These are phyloP conservation scores for Leccinum uliginosum DNA, from an alignment of 768 basidiomycete genomes.

Conservation along the genomic window DNA sequence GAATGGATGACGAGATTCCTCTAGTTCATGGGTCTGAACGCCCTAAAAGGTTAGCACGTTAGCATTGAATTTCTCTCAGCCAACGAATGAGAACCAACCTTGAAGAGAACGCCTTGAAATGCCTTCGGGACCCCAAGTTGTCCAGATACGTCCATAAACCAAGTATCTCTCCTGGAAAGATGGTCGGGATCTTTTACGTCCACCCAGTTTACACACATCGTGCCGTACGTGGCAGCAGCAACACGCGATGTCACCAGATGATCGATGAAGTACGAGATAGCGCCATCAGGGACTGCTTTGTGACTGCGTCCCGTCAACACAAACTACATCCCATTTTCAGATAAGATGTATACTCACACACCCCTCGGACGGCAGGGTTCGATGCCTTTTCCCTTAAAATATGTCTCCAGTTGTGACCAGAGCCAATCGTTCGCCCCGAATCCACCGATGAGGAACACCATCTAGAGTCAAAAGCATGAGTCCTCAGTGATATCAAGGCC, in stretches of 20 bases:
- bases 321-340: neutral
- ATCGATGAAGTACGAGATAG: constrained; percentile 36
- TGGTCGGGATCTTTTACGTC: constrained; percentile 8
- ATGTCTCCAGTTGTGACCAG: constrained; percentile 37
- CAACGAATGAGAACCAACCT: neutral
- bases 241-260: constrained; percentile 42
- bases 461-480: neutral
- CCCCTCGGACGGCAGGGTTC: constrained; percentile 44
- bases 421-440: constrained; percentile 45
- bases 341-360: constrained; percentile 36
- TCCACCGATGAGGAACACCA: constrained; percentile 45
- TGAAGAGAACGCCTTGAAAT: constrained; percentile 7
- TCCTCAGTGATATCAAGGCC: neutral
- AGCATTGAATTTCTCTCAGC: neutral
- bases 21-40: constrained; percentile 3
- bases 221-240: constrained; percentile 47
- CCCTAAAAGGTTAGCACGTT: constrained; percentile 1
- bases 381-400: constrained; percentile 33
- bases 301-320: constrained; percentile 6
- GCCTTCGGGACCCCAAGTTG: neutral
- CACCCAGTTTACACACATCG: constrained; percentile 35
- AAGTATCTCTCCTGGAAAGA: constrained; percentile 3
- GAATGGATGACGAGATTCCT: constrained; percentile 16
- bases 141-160: constrained; percentile 2
- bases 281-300: constrained; percentile 51